Evolutionary conservation across 2,329 filamentous ascomycete species (phyloP).

Genomic region (Trichophyton equinum): DNA sequence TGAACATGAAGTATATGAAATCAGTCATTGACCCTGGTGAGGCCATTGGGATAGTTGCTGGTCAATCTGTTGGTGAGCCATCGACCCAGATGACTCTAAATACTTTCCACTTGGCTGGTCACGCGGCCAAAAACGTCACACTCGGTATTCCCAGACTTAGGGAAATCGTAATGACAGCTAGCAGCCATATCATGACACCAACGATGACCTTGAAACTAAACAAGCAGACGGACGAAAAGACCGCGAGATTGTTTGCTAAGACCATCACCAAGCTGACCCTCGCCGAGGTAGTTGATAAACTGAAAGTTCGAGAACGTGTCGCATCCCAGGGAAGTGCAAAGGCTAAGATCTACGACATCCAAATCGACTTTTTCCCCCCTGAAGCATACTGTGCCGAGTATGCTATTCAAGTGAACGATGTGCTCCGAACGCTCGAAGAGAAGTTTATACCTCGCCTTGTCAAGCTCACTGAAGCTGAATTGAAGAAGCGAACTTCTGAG

Average conservation of each 20-base stretch:
- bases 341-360: slow-evolving; percentile 75
- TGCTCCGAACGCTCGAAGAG: slow-evolving; percentile 65
- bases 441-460: slow-evolving; percentile 65
- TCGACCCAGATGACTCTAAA: slow-evolving; percentile 99
- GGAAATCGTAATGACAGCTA: slow-evolving; percentile 98
- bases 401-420: slow-evolving; percentile 65
- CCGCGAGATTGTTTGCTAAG: slow-evolving; percentile 75
- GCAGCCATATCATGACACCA: slow-evolving; percentile 75
- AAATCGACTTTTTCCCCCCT: slow-evolving; percentile 69
- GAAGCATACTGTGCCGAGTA: slow-evolving; percentile 78
- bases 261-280: slow-evolving; percentile 77
- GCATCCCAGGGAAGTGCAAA: slow-evolving; percentile 53
- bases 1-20: slow-evolving; percentile 84
- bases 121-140: slow-evolving; percentile 97
- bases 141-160: slow-evolving; percentile 92
- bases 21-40: slow-evolving; percentile 91
- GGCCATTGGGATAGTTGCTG: slow-evolving; percentile 90
- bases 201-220: slow-evolving; percentile 60
- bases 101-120: slow-evolving; percentile 98
- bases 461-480: slow-evolving; percentile 57
- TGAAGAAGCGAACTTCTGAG: slow-evolving; percentile 61
- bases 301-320: slow-evolving; percentile 66
- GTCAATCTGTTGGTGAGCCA: slow-evolving; percentile 91
- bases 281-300: slow-evolving; percentile 69
- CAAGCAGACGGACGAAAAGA: slow-evolving; percentile 53